Evolutionary conservation across 768 basidiomycete genomes (phyloP).

Genomic region (Chalciporus chontae): DNA sequence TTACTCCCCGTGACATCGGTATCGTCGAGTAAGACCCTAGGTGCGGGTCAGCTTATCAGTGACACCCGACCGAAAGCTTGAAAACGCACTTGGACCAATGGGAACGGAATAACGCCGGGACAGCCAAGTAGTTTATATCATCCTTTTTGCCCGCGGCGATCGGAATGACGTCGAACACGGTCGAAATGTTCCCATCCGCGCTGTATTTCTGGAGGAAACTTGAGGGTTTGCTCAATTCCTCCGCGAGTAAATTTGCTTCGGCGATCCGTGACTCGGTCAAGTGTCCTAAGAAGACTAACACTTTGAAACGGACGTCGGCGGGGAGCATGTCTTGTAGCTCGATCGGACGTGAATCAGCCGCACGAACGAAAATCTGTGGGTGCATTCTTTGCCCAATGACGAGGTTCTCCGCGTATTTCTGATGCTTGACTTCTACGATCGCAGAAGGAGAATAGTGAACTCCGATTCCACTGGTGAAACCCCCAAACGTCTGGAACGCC

Average conservation of each 20-base stretch:
- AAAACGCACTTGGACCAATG: slow-evolving; percentile 43
- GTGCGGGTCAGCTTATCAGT: not conserved
- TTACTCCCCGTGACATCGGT: slow-evolving; percentile 26
- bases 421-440: slow-evolving; percentile 32
- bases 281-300: slow-evolving; percentile 34
- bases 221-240: slow-evolving; percentile 23
- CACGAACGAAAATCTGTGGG: slow-evolving; percentile 34
- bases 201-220: slow-evolving; percentile 30
- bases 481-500: slow-evolving; percentile 36
- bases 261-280: slow-evolving; percentile 18
- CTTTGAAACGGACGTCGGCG: slow-evolving; percentile 36
- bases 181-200: slow-evolving; percentile 14
- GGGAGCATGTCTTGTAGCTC: slow-evolving; percentile 42
- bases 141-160: slow-evolving; percentile 30
- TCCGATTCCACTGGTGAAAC: slow-evolving; percentile 37
- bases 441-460: slow-evolving; percentile 38
- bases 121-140: slow-evolving; percentile 29
- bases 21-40: slow-evolving; percentile 37
- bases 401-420: slow-evolving; percentile 30
- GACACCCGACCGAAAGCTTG: not conserved
- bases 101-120: slow-evolving; percentile 34
- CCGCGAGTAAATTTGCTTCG: slow-evolving; percentile 25
- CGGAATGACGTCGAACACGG: slow-evolving; percentile 32
- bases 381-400: slow-evolving; percentile 38
- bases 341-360: slow-evolving; percentile 34